phyloP scores from a whole-genome alignment of 2,329 filamentous ascomycete species.

The Tolypocladium inflatum region DNA sequence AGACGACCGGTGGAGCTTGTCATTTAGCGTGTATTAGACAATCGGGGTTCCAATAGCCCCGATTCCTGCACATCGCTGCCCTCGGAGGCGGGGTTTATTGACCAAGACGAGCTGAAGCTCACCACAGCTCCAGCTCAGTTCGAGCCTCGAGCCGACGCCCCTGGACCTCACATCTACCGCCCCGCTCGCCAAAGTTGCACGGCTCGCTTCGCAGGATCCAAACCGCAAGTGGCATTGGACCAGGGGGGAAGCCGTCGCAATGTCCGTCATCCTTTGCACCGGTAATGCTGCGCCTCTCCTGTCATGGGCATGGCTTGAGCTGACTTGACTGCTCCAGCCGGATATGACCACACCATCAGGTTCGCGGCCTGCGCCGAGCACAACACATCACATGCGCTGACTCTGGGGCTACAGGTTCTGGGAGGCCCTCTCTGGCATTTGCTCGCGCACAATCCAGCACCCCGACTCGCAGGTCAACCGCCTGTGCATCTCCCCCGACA shows the following conservation, averaged over 20 bases:
- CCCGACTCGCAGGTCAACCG: slow-evolving; percentile 98
- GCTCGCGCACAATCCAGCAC: slow-evolving; percentile 94
- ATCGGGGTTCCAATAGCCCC: neutral
- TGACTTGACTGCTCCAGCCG: slow-evolving; percentile 30
- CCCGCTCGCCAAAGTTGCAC: neutral
- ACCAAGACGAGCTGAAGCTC: neutral
- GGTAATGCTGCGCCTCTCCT: slow-evolving; percentile 28
- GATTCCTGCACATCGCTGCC: neutral
- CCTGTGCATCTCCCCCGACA: slow-evolving; percentile 96
- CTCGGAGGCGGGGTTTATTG: neutral
- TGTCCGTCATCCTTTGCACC: slow-evolving; percentile 56
- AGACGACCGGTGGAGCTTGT: neutral
- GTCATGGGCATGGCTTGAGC: slow-evolving; percentile 3
- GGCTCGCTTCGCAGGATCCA: neutral
- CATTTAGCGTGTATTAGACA: neutral
- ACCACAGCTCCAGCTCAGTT: neutral
- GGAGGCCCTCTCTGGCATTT: slow-evolving; percentile 96
- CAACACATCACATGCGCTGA: slow-evolving; percentile 6
- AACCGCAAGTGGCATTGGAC: neutral
- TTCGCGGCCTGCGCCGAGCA: slow-evolving; percentile 17
- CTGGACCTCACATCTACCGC: neutral
- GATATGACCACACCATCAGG: slow-evolving; percentile 56
- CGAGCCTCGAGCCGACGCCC: neutral
- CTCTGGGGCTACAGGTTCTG: slow-evolving; percentile 60
- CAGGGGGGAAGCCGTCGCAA: slow-evolving; percentile 16